Evolutionary conservation across 2,329 filamentous ascomycete genomes (phyloP), one percentile per base, ranked within the genome.

Genomic region (Claviceps digitariae): DNA sequence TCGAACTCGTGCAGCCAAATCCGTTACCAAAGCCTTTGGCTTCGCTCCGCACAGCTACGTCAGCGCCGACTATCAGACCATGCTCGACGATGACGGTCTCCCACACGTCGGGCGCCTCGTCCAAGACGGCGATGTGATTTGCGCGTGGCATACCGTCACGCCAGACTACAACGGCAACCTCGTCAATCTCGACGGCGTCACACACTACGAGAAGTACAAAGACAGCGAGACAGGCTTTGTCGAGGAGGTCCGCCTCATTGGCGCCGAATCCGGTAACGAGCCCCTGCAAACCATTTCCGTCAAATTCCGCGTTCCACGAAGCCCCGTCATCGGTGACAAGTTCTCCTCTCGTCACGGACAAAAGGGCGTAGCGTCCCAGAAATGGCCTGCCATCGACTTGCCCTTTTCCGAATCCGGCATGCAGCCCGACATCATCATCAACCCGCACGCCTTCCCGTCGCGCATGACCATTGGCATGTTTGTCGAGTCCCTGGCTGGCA

Each of bases 381-480:
- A 96, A 67, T 98, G 93, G 90, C 93, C 90, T 0, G 80, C 84
- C 2, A 75, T 87, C 55, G 90, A 97, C 67, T 93, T 98, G 87
- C 93, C 93, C 3, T 98, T 97, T 71, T 90, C 88, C 2, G 93
- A 98, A 72, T 87, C 86, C 6, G 93, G 93, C 52, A 97, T 98
- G 56, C 90, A 96, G 65, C 93, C 93, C 10, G 93, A 98, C 69
- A 78, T 95, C 63, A 98, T 98, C 70, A 98, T 98, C 76, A 98
- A 98, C 73, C 93, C 93, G 43, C 93, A 98, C 77, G 93, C 93
- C 65, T 98, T 98, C 78, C 93, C 93, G 8, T 97, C 91, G 47
- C 90, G 93, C 71, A 98, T 98, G 93, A 98, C 93, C 21, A 98
- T 98, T 66, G 93, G 93, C 65, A 97, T 97, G 88, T 97, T 98